phyloP scores from a whole-genome alignment of 2,329 filamentous ascomycete species.

The Xylaria sp. region DNA sequence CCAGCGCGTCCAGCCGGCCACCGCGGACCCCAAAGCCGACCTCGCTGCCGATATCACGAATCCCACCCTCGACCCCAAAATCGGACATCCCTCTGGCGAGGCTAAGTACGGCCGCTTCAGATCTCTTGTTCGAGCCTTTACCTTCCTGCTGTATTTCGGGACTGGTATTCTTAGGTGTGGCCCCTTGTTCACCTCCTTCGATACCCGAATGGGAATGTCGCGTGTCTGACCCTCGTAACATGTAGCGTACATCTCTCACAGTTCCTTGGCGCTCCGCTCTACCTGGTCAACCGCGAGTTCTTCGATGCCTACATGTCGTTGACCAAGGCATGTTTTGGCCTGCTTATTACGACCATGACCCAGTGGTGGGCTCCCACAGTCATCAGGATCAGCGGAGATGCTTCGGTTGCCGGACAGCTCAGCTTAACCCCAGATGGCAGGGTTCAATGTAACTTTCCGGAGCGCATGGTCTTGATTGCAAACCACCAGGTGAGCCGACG shows the following conservation, averaged over 20 bases:
- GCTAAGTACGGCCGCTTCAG: constrained; percentile 61
- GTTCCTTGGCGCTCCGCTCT: constrained; percentile 78
- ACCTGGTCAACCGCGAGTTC: constrained; percentile 77
- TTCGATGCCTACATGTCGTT: constrained; percentile 89
- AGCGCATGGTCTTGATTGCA: constrained; percentile 83
- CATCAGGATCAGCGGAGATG: constrained; percentile 85
- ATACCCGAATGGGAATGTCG: constrained; percentile 16
- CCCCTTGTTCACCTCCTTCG: constrained; percentile 6
- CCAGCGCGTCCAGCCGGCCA: constrained; percentile 45
- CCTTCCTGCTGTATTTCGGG: constrained; percentile 64
- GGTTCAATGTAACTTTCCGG: constrained; percentile 81
- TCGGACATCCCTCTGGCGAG: constrained; percentile 64
- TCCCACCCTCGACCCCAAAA: constrained; percentile 38
- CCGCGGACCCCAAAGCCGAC: constrained; percentile 48
- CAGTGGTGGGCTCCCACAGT: constrained; percentile 88
- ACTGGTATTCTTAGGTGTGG: constrained; percentile 61
- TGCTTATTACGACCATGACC: constrained; percentile 81
- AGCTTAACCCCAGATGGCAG: constrained; percentile 74
- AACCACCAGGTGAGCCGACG: constrained; percentile 76
- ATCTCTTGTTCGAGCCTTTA: constrained; percentile 63
- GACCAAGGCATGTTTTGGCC: constrained; percentile 85
- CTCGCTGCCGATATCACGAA: constrained; percentile 38
- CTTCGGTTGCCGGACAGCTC: constrained; percentile 80
- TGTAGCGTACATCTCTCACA: constrained; percentile 75
- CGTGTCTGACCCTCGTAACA: constrained; percentile 38